Percentiles rank a stretch among this genome's conserved stretches.
Conservation (phyloP, 257 asterid species). For the Penstemon barbatus region DNA sequence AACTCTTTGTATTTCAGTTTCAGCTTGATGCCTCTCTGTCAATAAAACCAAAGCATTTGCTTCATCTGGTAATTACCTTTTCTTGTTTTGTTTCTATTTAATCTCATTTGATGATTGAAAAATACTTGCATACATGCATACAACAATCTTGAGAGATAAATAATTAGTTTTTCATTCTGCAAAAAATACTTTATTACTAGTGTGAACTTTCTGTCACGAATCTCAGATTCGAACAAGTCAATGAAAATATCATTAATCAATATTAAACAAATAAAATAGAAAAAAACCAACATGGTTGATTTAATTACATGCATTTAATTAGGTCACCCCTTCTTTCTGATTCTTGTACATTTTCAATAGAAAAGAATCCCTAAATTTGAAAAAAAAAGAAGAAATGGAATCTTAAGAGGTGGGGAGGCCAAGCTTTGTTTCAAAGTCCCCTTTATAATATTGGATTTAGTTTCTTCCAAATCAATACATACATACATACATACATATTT, state of each 20-base stretch:
- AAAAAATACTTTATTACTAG: not conserved
- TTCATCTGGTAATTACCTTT: too few species aligned
- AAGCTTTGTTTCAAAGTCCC: not conserved
- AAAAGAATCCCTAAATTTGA: not conserved
- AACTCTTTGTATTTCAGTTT: too few species aligned
- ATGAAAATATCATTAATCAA: too few species aligned
- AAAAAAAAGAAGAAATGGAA: not conserved
- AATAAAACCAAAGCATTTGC: too few species aligned
- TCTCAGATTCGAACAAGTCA: not conserved
- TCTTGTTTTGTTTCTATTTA: too few species aligned
- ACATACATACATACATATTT: not conserved
- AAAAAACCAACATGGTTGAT: not conserved
- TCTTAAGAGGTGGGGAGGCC: not conserved
- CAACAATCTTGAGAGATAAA: too few species aligned
- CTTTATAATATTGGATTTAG: not conserved
- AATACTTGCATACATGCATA: too few species aligned
- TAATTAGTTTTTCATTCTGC: not conserved
- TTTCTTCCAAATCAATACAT: not conserved
- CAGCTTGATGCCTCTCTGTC: too few species aligned
- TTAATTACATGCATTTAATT: not conserved
- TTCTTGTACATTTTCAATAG: not conserved
- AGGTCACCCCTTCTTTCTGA: not conserved
- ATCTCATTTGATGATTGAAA: too few species aligned
- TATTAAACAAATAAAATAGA: not conserved
- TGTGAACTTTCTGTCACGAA: not conserved